Evolutionary conservation across 2,329 filamentous ascomycete species (phyloP).

Genomic region (Fusarium verticillioides): DNA sequence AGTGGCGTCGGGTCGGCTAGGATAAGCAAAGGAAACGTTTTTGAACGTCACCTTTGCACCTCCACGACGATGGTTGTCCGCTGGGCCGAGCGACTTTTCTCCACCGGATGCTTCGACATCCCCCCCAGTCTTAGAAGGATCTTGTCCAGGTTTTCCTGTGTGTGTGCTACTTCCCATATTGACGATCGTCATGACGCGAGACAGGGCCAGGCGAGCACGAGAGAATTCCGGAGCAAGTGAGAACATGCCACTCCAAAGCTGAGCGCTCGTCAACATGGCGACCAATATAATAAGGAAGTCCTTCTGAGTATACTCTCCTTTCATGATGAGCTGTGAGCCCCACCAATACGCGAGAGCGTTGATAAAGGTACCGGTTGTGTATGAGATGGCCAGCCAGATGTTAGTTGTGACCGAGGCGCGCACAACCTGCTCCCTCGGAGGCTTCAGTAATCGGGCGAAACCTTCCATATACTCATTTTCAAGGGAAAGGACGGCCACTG

Average conservation of each 20-base stretch:
- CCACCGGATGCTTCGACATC: constrained; percentile 54
- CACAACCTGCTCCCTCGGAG: background rate
- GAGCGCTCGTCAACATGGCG: background rate
- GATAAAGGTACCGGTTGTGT: background rate
- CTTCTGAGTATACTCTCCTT: background rate
- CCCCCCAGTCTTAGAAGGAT: constrained; percentile 28
- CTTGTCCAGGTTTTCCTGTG: constrained; percentile 22
- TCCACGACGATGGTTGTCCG: constrained; percentile 23
- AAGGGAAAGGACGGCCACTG: background rate
- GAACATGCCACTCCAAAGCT: background rate
- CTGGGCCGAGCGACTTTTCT: constrained; percentile 30
- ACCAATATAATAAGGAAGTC: background rate
- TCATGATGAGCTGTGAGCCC: background rate
- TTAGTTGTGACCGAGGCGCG: background rate
- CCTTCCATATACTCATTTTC: background rate
- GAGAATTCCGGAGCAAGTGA: background rate
- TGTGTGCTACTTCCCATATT: background rate
- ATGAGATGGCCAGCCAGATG: background rate
- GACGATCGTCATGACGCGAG: background rate
- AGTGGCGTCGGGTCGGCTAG: constrained; percentile 66
- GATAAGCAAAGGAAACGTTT: constrained; percentile 73
- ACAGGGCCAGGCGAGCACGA: background rate
- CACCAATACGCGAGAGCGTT: background rate
- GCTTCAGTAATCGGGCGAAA: background rate
- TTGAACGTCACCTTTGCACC: constrained; percentile 65